Base-by-base conservation (phyloP, 495 filamentous ascomycete genomes). In the Aspergillus asperescens region DNA sequence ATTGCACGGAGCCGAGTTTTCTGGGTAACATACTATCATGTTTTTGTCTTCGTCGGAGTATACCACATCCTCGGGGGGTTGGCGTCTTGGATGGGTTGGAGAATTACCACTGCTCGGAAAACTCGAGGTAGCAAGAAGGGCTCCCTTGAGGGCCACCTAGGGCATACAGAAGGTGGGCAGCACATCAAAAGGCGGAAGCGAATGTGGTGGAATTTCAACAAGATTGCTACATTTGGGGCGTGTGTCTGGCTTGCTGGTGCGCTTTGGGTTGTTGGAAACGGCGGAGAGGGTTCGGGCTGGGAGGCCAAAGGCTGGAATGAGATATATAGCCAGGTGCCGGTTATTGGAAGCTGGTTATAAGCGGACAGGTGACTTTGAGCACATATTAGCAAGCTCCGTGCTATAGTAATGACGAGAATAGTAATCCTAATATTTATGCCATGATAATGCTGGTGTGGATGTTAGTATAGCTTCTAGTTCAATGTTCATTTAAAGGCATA, bases 41-140 rank as follows among this genome's bases (percentile, higher is more conserved):
- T 79, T 10, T 76, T 96, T 60, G 71, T 96, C 19, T 77, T 76
- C 4, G 67, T 86, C 0, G 88, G 82, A 5, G 82, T 77, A 16
- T 90, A 83, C 54, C 91, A 96, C 71, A 81, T 90, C 57, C 79
- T 88, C 19, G 94, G 88, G 77, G 91, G 91, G 0, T 81, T 80
- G 75, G 86, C 87, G 15, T 81, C 79, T 64, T 93, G 88, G 88
- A 72, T 88, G 59, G 72, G 73, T 27, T 73, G 68, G 54, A 76
- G 73, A 27, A 62, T 73, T n/a, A 73, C 71, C 7, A 74, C 70
- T 18, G 60, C 54, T 27, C 65, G 69, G 23, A 70, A 63, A 41
- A 59, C 71, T 35, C 62, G 62, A 8, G 47, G 54, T 9, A 52
- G 56, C 28, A 69, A 77, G 35, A 74, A 71, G 37, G 63, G 58